Percentiles rank a stretch among this genome's conserved stretches.
Evolutionary conservation across 352 stramenopile genomes (phyloP).

Genomic region (Phytophthora chlamydospora): DNA sequence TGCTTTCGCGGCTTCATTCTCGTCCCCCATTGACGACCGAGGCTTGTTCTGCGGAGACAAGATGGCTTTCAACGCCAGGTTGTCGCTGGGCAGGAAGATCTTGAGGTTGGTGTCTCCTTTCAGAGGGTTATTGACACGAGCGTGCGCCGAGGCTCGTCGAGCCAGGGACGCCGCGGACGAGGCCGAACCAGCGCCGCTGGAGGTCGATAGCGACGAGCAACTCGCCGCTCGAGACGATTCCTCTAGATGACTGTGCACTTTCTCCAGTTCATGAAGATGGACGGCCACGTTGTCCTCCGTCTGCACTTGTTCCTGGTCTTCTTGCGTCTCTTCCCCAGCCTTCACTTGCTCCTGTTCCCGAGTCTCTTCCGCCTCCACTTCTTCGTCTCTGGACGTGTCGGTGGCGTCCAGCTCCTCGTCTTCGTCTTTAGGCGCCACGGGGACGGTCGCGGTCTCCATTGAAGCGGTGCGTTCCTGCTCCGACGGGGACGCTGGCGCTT

Average conservation of each 20-base stretch:
- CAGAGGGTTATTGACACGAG: constrained; percentile 23
- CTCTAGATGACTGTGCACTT: constrained; percentile 5
- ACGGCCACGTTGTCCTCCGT: background rate
- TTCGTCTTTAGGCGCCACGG: constrained; percentile 6
- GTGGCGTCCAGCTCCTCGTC: constrained; percentile 32
- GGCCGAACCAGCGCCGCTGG: constrained; percentile 3
- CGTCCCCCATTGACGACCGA: background rate
- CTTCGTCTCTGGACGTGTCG: constrained; percentile 28
- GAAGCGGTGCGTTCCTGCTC: too few species aligned
- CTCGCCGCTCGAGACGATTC: constrained; percentile 25
- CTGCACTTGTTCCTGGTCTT: background rate
- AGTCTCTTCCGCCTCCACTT: background rate
- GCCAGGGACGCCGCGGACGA: constrained; percentile 20
- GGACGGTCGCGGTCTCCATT: background rate
- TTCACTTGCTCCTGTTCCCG: background rate
- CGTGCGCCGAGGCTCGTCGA: constrained; percentile 9
- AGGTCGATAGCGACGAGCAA: constrained; percentile 31
- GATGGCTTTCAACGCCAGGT: constrained; percentile 61
- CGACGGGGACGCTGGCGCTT: too few species aligned
- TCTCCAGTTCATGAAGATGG: constrained; percentile 14
- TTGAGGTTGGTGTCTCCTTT: constrained; percentile 42
- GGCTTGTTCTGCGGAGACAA: constrained; percentile 44
- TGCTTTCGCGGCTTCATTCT: constrained; percentile 1
- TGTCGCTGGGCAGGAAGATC: constrained; percentile 64
- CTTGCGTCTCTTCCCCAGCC: too few species aligned